Conservation (phyloP, 1,284 basidiomycete species). For the Papiliotrema flavescens region DNA sequence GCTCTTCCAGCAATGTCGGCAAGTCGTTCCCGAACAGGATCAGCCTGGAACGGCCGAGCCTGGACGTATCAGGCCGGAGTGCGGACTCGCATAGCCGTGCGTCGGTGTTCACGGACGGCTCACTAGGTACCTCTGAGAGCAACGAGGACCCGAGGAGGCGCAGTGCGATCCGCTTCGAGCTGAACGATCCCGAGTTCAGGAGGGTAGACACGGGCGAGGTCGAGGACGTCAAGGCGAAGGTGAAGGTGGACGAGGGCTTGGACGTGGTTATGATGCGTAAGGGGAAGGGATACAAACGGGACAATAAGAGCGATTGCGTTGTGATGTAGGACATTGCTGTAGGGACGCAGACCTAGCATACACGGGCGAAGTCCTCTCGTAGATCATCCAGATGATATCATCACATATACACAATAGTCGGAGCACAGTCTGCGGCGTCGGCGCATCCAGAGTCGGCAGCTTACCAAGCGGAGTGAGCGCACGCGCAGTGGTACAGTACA, state of each 20-base stretch:
- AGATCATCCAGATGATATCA: background rate
- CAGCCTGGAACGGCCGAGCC: conserved; percentile 5
- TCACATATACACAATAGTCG: too few relatives aligned
- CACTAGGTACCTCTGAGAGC: background rate
- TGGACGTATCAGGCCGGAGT: conserved; percentile 5
- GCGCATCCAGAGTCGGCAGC: too few relatives aligned
- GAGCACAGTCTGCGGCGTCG: too few relatives aligned
- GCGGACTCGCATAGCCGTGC: background rate
- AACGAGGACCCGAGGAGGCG: conserved; percentile 1
- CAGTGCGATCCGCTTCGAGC: conserved; percentile 5
- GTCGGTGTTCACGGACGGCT: conserved; percentile 3
- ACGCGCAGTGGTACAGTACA: too few relatives aligned
- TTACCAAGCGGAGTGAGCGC: too few relatives aligned
- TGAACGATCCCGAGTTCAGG: background rate
- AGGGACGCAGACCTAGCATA: background rate
- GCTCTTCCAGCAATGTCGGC: conserved; percentile 3
- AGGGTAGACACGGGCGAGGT: background rate
- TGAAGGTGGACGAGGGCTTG: background rate
- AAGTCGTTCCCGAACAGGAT: background rate
- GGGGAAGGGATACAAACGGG: conserved; percentile 6
- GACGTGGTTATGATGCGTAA: background rate
- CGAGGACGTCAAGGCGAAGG: background rate
- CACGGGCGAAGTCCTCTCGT: background rate
- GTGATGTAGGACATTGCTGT: conserved; percentile 9
- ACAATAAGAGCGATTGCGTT: conserved; percentile 27